Evolutionary conservation across 805 yeast species (phyloP), one percentile per base, ranked within the genome.

Genomic region (Teunomyces pallodes): DNA sequence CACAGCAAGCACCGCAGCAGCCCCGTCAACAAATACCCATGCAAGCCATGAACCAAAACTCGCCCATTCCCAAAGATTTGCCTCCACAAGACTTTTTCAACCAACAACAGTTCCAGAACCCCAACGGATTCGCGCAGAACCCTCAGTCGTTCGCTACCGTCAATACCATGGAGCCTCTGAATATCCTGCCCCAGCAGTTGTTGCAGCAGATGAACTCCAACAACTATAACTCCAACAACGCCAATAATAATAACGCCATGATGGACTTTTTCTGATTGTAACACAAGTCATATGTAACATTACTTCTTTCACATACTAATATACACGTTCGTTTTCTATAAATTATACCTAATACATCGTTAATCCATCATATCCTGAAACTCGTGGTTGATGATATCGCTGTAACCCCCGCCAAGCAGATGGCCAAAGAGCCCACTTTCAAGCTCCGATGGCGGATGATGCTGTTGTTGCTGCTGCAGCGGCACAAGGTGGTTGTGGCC

Each of bases 121-220:
- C 31, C 13, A 29, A 20, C 44, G 42, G 36, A 5, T 40, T 14
- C 17, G 35, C 35, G 5, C 35, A 32, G 35, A 32, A 8, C 4
- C 35, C 35, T 16, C 35, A 32, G 35, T 13, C 35, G 35, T 16
- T 32, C 14, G 35, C 35, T 16, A 32, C 35, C 6, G 35, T 32
- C 9, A 32, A 28, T 17, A 26, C 42, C 14, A 39, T 20, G 32
- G 41, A 36, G 14, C 28, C 43, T 24, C 54, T 47, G 55, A 54
- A 64, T 6, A 64, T 71, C 16, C 69, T 75, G 1, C 75, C 76
- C 3, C 76, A 69, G 50, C 75, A 70, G 46, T 59, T 71, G 9
- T 60, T 67, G 39, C 74, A 59, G 54, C 74, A 65, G 54, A 62
- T 61, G 48, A 52, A 32, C 35, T 5, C 35, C 35, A 32, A 54